A percentile compares a stretch with the other conserved stretches of the same genome.
Conservation (phyloP, 306 rosid genomes). For the Morella rubra region DNA sequence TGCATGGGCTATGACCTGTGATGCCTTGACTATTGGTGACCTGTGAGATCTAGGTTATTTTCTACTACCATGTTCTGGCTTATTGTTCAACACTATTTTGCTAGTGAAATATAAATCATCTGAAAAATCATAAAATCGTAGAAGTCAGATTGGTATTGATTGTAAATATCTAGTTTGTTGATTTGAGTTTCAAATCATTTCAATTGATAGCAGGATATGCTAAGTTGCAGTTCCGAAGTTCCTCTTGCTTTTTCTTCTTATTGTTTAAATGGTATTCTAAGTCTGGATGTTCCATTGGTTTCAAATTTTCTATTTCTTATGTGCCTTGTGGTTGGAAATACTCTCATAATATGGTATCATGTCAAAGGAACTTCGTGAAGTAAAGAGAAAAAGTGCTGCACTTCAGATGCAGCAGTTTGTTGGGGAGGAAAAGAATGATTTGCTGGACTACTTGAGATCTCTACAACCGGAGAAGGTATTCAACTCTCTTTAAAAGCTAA, state of each 20-base stretch:
- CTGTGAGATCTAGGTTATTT: no score
- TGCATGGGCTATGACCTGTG: no score
- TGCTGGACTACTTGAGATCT: conserved; percentile 90
- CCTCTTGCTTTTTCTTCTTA: no score
- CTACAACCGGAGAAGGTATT: conserved; percentile 90
- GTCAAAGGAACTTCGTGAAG: conserved; percentile 75
- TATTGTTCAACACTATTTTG: no score
- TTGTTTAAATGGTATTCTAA: background rate
- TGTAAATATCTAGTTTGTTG: background rate
- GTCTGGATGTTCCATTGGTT: background rate
- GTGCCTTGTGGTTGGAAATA: background rate
- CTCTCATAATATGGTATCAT: conserved; percentile 25
- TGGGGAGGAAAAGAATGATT: conserved; percentile 91
- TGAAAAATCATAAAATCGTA: background rate
- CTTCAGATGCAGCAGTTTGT: conserved; percentile 97
- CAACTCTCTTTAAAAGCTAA: background rate
- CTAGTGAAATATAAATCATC: background rate
- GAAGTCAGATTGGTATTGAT: background rate
- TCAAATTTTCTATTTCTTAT: conserved; percentile 10
- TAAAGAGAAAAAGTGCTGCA: conserved; percentile 87
- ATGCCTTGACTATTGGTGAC: background rate
- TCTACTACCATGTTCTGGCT: no score
- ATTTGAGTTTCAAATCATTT: background rate
- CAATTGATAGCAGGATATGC: background rate
- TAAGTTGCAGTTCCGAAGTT: background rate